Conservation (phyloP, 176 grass and related monocot genomes). For the bread wheat (Triticum aestivum) region DNA sequence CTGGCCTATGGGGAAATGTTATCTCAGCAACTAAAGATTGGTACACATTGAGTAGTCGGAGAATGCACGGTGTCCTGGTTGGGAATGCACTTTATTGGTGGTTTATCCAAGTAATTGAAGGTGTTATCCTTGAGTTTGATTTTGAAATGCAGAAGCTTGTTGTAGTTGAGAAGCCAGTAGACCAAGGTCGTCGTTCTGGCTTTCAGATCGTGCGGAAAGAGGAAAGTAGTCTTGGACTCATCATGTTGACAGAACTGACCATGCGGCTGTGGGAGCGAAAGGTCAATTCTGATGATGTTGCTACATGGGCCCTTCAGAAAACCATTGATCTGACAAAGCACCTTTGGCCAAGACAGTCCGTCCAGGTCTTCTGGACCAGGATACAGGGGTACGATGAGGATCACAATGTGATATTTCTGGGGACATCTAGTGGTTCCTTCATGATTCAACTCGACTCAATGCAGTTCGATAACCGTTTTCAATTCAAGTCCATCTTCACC, state of each 20-base stretch:
- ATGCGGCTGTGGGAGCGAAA: background rate
- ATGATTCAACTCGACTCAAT: conserved; percentile 4
- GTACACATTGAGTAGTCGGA: background rate
- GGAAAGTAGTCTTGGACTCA: background rate
- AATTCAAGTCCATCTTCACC: background rate
- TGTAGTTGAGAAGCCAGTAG: background rate
- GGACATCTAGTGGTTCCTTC: background rate
- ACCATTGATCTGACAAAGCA: background rate
- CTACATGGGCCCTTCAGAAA: background rate
- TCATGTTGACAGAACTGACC: background rate
- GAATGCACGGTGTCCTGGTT: background rate
- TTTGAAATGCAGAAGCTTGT: background rate
- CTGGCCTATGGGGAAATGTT: background rate
- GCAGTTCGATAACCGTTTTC: background rate
- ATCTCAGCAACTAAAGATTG: background rate
- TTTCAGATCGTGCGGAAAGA: background rate
- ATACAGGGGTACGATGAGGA: background rate
- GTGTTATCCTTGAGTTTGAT: background rate
- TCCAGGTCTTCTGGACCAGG: background rate
- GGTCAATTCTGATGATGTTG: background rate
- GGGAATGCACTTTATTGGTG: background rate
- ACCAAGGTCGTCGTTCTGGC: rapidly evolving
- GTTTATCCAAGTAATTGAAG: background rate
- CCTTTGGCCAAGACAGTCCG: background rate
- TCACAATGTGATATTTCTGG: background rate